Evolutionary conservation across 2,329 filamentous ascomycete genomes (phyloP), one percentile per base, ranked within the genome.

Genomic region (Ophiostoma novo-ulmi): DNA sequence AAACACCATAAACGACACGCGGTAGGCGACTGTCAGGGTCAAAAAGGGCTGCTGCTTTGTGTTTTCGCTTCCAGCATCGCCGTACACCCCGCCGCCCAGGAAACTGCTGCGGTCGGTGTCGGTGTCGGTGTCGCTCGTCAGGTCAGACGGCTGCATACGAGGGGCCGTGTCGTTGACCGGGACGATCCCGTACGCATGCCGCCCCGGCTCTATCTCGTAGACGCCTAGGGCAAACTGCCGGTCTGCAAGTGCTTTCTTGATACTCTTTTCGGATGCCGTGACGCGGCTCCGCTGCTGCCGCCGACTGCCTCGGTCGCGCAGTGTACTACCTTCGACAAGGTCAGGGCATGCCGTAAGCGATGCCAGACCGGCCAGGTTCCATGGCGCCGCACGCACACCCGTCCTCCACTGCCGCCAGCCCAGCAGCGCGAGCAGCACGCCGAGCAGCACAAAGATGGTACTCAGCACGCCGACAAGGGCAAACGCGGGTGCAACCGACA

Each of bases 341-440:
- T 77, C 75, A 7, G 75, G 67, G 69, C 78, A 77, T 2, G 77
- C 74, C 0, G 77, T 75, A 1, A 83, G 76, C 1, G 77, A 75
- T 0, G 78, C 78, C 69, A 82, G 79, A 0, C 78, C 76, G 0
- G 76, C 76, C 5, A 82, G 74, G 70, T 75, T 81, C 81, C 81
- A 83, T 1, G 81, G 81, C 63, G 81, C 79, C 14, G 77, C 76
- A 31, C 75, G 74, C 20, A 83, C 71, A 0, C 81, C 81, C 0
- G 80, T 82, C 3, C 13, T 13, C 58, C 58, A 64, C 58, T 31
- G 58, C n/a, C 76, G 74, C 76, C 78, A 80, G 20, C 75, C 75
- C 31, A 81, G 74, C 5, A 78, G 73, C 8, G 76, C 39, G 1
- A 77, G 67, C 5, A 80, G 75, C 7, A 76, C 14, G 4, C 71